These are phyloP conservation scores for Yarrowia galli DNA, from an alignment of 1,139 yeast species.

Conservation along the genomic window DNA sequence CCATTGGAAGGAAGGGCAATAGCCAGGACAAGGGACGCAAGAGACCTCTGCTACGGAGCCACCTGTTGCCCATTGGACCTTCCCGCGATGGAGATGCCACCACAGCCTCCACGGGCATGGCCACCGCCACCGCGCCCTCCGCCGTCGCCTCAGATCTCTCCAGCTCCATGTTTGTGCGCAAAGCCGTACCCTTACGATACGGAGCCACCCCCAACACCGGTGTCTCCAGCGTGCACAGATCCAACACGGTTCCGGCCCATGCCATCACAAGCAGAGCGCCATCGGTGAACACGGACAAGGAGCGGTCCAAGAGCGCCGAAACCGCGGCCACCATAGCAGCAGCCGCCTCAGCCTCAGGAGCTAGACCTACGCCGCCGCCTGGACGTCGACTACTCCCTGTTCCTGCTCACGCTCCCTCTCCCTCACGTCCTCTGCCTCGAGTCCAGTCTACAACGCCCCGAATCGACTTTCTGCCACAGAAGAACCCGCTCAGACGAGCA, in stretches of 20 bases:
- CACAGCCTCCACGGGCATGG: slow-evolving; percentile 19
- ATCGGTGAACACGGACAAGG: slow-evolving; percentile 4
- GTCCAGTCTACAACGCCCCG: background rate
- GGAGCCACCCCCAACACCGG: slow-evolving; percentile 5
- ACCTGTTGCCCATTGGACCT: slow-evolving; percentile 19
- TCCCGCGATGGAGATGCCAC: background rate
- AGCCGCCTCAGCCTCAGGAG: too few species aligned
- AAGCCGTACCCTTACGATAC: slow-evolving; percentile 11
- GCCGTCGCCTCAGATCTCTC: slow-evolving; percentile 29
- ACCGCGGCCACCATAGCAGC: background rate
- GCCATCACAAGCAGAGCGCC: background rate
- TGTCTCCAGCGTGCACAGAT: slow-evolving; percentile 27
- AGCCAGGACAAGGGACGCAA: slow-evolving; percentile 37
- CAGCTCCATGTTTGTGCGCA: slow-evolving; percentile 31
- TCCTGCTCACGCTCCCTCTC: background rate
- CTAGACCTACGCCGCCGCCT: background rate
- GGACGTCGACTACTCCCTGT: background rate
- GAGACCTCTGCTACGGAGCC: slow-evolving; percentile 25
- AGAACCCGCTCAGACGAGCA: slow-evolving; percentile 15
- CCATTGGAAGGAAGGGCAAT: slow-evolving; percentile 27
- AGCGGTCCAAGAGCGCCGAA: slow-evolving; percentile 18
- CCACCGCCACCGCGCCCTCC: slow-evolving; percentile 9
- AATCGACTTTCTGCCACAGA: slow-evolving; percentile 22
- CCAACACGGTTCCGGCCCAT: slow-evolving; percentile 14
- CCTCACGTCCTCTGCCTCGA: background rate